A percentile compares a stretch with the other conserved stretches of the same genome.
Conservation (phyloP, 2,329 filamentous ascomycete genomes). For the Fusarium lyarnte region DNA sequence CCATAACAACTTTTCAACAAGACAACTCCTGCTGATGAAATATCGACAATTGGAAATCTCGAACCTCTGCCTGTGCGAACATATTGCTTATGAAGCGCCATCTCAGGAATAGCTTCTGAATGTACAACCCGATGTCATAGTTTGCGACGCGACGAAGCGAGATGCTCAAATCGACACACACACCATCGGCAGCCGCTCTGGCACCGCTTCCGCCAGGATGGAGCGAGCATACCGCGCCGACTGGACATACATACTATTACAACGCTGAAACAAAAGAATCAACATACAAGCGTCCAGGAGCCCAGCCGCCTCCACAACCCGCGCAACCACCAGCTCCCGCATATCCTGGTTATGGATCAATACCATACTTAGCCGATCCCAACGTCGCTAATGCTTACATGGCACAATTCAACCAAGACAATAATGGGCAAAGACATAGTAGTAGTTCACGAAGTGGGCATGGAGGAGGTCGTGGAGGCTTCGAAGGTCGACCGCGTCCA, state of each 20-base stretch:
- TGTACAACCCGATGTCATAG: slow-evolving; percentile 21
- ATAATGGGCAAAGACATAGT: slow-evolving; percentile 46
- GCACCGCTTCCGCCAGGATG: slow-evolving; percentile 80
- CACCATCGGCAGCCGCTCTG: slow-evolving; percentile 58
- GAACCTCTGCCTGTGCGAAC: background rate
- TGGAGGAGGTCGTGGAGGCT: slow-evolving; percentile 56
- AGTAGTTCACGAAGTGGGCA: slow-evolving; percentile 45
- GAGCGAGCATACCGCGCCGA: slow-evolving; percentile 93
- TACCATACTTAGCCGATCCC: slow-evolving; percentile 61
- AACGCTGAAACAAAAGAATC: slow-evolving; percentile 84
- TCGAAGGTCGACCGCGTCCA: slow-evolving; percentile 69
- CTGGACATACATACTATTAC: slow-evolving; percentile 90
- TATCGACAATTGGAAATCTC: background rate
- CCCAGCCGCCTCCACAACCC: slow-evolving; percentile 31
- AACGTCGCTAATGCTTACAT: slow-evolving; percentile 69
- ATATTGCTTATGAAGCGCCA: background rate
- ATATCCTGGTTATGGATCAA: slow-evolving; percentile 41
- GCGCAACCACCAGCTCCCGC: slow-evolving; percentile 45
- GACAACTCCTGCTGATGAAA: background rate
- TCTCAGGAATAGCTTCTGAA: no score
- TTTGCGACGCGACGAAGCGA: slow-evolving; percentile 6
- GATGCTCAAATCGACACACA: slow-evolving; percentile 85
- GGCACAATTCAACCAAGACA: slow-evolving; percentile 60
- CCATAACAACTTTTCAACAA: background rate
- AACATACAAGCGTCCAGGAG: slow-evolving; percentile 81